These are phyloP conservation scores for Curvularia verruculosa DNA, from an alignment of 2,329 filamentous ascomycete species.

Conservation along the genomic window DNA sequence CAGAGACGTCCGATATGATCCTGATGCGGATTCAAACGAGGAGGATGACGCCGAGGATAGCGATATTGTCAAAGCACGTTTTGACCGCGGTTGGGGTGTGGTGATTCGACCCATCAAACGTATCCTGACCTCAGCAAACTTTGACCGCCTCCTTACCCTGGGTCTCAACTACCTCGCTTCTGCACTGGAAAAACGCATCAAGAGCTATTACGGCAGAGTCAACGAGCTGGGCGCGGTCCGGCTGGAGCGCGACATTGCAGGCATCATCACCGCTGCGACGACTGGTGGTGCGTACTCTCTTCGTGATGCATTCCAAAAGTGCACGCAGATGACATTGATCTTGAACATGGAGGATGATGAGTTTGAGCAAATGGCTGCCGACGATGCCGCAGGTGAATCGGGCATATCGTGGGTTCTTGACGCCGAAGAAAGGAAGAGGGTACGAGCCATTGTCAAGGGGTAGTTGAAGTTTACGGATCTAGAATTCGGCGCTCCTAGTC, in stretches of 20 bases:
- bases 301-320: slow-evolving; percentile 76
- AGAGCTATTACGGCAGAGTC: slow-evolving; percentile 77
- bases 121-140: slow-evolving; percentile 79
- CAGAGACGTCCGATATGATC: slow-evolving; percentile 83
- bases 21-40: slow-evolving; percentile 55
- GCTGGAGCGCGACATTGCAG: slow-evolving; percentile 82
- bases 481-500: not conserved
- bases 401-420: slow-evolving; percentile 75
- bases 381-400: slow-evolving; percentile 56
- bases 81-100: slow-evolving; percentile 83
- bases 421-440: slow-evolving; percentile 74
- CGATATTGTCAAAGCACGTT: slow-evolving; percentile 76
- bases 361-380: slow-evolving; percentile 74
- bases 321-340: slow-evolving; percentile 80
- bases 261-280: slow-evolving; percentile 69
- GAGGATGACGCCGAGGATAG: slow-evolving; percentile 55
- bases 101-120: slow-evolving; percentile 85
- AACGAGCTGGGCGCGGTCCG: slow-evolving; percentile 82
- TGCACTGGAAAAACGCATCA: slow-evolving; percentile 85
- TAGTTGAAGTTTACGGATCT: not conserved
- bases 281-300: slow-evolving; percentile 75
- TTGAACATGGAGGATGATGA: slow-evolving; percentile 96
- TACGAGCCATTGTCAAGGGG: slow-evolving; percentile 68
- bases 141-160: slow-evolving; percentile 73
- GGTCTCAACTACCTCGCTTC: slow-evolving; percentile 77